Percentiles rank a stretch among this genome's conserved stretches.
phyloP scores from a whole-genome alignment of 2,329 filamentous ascomycete species.

The Colletotrichum tanaceti region DNA sequence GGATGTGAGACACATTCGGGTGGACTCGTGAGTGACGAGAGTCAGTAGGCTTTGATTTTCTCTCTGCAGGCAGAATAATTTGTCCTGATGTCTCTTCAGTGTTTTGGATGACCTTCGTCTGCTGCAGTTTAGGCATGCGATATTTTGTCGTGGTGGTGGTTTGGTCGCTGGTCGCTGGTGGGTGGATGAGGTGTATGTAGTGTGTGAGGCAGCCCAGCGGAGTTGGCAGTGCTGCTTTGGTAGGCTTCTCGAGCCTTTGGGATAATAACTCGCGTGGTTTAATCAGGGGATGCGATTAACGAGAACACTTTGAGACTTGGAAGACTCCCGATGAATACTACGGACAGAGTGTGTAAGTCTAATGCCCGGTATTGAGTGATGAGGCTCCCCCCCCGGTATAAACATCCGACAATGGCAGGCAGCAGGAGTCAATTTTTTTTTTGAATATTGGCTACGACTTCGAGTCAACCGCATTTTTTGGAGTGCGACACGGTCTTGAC shows the following conservation, averaged over 20 bases:
- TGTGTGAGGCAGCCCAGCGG: background rate
- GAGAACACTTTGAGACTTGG: too few species aligned
- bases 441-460: too few species aligned
- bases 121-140: slow-evolving; percentile 3
- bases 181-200: background rate
- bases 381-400: too few species aligned
- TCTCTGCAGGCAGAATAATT: background rate
- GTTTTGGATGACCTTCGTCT: slow-evolving; percentile 9
- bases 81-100: background rate
- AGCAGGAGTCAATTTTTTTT: too few species aligned
- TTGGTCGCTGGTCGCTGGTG: background rate
- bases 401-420: too few species aligned
- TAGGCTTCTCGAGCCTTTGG: background rate
- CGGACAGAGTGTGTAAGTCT: too few species aligned
- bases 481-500: too few species aligned
- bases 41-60: background rate
- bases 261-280: too few species aligned
- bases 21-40: background rate
- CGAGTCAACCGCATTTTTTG: too few species aligned
- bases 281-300: too few species aligned
- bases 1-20: slow-evolving; percentile 6
- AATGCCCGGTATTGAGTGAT: too few species aligned
- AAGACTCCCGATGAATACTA: too few species aligned
- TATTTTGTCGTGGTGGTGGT: background rate
- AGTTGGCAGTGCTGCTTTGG: background rate